phyloP scores from a whole-genome alignment of 2,329 filamentous ascomycete genomes.

The Zymoseptoria tritici region DNA sequence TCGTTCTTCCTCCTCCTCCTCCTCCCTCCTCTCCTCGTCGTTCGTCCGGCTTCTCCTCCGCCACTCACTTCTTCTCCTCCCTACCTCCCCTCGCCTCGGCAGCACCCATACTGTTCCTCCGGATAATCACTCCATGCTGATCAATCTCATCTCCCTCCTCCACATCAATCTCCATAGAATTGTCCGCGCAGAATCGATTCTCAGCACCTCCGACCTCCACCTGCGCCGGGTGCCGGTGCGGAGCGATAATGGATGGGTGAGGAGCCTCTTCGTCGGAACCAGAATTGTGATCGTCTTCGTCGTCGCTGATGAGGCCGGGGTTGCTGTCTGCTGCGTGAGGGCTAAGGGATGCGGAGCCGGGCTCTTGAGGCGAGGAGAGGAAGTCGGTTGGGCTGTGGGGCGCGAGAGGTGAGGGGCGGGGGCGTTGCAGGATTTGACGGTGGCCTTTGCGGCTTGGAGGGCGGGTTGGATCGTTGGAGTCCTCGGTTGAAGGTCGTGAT shows the following conservation, averaged over 20 bases:
- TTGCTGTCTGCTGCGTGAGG: conserved; percentile 44
- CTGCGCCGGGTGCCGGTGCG: conserved; percentile 10
- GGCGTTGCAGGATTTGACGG: conserved; percentile 17
- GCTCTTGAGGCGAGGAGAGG: conserved; percentile 25
- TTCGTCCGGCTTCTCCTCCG: conserved; percentile 1
- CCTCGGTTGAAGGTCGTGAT: background rate
- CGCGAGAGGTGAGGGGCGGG: conserved; percentile 27
- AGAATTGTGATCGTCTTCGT: conserved; percentile 39
- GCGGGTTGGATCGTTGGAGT: conserved; percentile 1
- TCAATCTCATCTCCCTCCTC: conserved; percentile 31
- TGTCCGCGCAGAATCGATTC: conserved; percentile 20
- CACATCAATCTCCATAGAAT: conserved; percentile 29
- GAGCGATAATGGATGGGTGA: conserved; percentile 18
- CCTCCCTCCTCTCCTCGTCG: conserved; percentile 16
- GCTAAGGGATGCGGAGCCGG: conserved; percentile 31
- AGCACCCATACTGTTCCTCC: conserved; percentile 26
- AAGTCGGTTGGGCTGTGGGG: conserved; percentile 14
- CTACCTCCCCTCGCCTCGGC: conserved; percentile 12
- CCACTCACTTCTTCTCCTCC: conserved; percentile 10
- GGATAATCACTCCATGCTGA: conserved; percentile 29
- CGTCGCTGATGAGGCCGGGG: conserved; percentile 44
- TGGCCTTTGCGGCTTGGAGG: conserved; percentile 15
- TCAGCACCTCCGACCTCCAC: conserved; percentile 4
- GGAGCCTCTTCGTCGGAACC: conserved; percentile 26
- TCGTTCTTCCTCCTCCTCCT: conserved; percentile 6